Conservation (phyloP, 306 rosid species). For the Lathyrus sativus region DNA sequence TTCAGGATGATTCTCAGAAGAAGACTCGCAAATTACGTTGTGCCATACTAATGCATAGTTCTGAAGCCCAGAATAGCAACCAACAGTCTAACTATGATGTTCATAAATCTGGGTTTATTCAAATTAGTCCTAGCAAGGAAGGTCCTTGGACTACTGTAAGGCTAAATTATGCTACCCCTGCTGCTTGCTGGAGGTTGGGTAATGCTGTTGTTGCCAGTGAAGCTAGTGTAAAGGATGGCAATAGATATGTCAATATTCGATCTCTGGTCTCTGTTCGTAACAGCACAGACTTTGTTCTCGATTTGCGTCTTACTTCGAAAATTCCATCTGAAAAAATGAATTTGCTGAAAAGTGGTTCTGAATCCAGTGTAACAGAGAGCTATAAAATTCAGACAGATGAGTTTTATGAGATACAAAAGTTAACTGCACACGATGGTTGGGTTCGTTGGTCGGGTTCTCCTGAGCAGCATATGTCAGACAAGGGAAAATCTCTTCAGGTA, state of each 20-base stretch:
- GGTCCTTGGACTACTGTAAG: constrained; percentile 99
- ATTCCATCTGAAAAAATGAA: constrained; percentile 36
- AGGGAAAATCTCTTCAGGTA: constrained; percentile 61
- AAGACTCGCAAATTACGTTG: constrained; percentile 60
- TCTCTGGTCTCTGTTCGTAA: constrained; percentile 87
- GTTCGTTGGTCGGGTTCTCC: constrained; percentile 47
- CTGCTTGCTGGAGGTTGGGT: constrained; percentile 99
- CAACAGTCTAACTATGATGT: constrained; percentile 41
- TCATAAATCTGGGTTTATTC: constrained; percentile 80
- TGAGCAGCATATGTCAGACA: constrained; percentile 50
- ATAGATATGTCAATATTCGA: constrained; percentile 82
- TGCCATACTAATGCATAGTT: constrained; percentile 60
- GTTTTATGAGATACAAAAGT: constrained; percentile 73
- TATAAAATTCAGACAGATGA: constrained; percentile 55
- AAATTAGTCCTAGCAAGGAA: constrained; percentile 88
- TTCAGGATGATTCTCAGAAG: constrained; percentile 47
- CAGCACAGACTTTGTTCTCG: constrained; percentile 70
- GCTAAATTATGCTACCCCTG: constrained; percentile 88
- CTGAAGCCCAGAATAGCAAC: constrained; percentile 52
- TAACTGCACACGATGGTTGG: constrained; percentile 69
- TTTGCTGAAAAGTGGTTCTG: constrained; percentile 46
- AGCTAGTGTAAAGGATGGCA: constrained; percentile 83
- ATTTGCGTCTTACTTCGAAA: constrained; percentile 67
- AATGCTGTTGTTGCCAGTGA: constrained; percentile 93
- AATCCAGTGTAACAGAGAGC: constrained; percentile 42